Percentiles rank a stretch among this genome's conserved stretches.
phyloP scores from a whole-genome alignment of 306 rosid species.

The Vigna mungo region DNA sequence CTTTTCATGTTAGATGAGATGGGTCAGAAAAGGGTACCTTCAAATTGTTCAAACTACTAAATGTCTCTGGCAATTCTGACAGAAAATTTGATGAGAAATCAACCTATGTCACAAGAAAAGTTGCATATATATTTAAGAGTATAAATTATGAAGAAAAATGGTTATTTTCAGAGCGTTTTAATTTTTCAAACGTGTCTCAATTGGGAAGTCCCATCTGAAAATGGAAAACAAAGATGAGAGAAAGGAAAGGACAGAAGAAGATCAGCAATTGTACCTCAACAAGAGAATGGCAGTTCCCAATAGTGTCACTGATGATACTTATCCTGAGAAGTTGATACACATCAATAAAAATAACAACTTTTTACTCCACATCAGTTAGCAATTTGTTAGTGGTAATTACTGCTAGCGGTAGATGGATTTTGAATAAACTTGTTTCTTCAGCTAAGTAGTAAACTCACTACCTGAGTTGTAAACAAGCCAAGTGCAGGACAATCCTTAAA shows the following conservation, averaged over 20 bases:
- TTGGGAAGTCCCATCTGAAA: slow-evolving; percentile 1
- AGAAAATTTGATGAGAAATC: slow-evolving; percentile 86
- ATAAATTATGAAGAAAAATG: background rate
- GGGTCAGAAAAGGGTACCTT: slow-evolving; percentile 58
- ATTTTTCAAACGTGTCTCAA: slow-evolving; percentile 22
- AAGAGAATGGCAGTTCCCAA: slow-evolving; percentile 83
- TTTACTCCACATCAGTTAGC: slow-evolving; percentile 3
- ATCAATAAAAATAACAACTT: slow-evolving; percentile 1
- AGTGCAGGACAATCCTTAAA: background rate
- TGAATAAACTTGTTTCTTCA: slow-evolving; percentile 14
- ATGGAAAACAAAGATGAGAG: slow-evolving; percentile 4
- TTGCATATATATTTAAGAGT: slow-evolving; percentile 15
- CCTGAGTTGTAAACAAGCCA: background rate
- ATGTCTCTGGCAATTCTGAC: slow-evolving; percentile 76
- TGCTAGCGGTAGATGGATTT: background rate
- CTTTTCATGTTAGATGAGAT: slow-evolving; percentile 18
- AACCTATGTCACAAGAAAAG: slow-evolving; percentile 57
- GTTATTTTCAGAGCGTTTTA: slow-evolving; percentile 23
- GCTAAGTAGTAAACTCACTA: slow-evolving; percentile 26
- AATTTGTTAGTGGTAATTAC: slow-evolving; percentile 8
- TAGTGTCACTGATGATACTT: slow-evolving; percentile 52
- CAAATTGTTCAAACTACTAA: slow-evolving; percentile 67
- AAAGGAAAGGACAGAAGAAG: slow-evolving; percentile 37
- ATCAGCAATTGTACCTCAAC: slow-evolving; percentile 64
- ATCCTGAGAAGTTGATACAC: slow-evolving; percentile 63